Conservation (phyloP, 78 protist species). For the Anaeramoeba flamelloides region DNA sequence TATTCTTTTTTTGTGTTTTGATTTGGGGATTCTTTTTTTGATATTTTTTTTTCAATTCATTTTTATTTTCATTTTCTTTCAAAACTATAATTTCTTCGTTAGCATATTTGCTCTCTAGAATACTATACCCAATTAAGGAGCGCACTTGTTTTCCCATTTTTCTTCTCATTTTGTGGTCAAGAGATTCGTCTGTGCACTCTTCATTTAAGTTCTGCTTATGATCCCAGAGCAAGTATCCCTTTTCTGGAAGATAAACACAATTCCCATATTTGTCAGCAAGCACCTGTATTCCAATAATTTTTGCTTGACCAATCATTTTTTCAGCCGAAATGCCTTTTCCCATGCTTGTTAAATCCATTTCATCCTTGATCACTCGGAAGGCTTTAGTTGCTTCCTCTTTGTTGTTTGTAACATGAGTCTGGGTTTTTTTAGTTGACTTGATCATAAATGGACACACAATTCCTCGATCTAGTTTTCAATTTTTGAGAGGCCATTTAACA, state of each 20-base stretch:
- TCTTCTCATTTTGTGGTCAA: conserved; percentile 44
- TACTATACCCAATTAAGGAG: conserved; percentile 41
- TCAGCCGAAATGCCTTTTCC: conserved; percentile 75
- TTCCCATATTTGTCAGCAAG: conserved; percentile 66
- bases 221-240: conserved; percentile 83
- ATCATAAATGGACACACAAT: conserved; percentile 84
- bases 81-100: no score
- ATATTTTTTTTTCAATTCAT: no score
- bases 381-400: conserved; percentile 44
- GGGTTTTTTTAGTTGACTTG: conserved; percentile 87
- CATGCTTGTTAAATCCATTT: conserved; percentile 42
- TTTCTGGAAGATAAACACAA: conserved; percentile 61
- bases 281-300: conserved; percentile 88
- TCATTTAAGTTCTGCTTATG: conserved; percentile 81
- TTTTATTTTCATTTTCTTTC: no score
- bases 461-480: no score
- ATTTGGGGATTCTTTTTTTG: no score
- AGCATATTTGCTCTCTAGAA: no score
- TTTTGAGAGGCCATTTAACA: no score
- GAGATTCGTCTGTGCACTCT: conserved; percentile 10
- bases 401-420: conserved; percentile 44
- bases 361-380: conserved; percentile 18
- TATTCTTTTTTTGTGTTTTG: no score
- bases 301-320: conserved; percentile 70
- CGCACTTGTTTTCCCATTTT: conserved; percentile 66